Conservation (phyloP, 345 rosid genomes). For the Brassica cretica region DNA sequence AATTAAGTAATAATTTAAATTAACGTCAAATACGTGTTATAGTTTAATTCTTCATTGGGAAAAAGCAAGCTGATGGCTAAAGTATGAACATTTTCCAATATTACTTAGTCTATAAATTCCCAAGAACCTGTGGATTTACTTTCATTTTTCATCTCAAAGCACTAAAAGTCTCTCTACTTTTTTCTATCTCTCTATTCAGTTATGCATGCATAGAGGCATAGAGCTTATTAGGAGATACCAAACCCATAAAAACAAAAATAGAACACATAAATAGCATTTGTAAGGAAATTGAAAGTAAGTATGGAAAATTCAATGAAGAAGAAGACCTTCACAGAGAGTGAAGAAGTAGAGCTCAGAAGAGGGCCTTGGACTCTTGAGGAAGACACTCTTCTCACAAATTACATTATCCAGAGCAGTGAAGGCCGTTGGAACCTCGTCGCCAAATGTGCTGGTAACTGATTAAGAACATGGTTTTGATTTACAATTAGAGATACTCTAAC, state of each 20-base stretch:
- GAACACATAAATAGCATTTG: not conserved
- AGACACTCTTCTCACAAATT: conserved; percentile 67
- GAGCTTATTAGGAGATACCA: not conserved
- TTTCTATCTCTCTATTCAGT: not conserved
- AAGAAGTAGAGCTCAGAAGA: conserved; percentile 56
- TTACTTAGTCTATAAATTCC: conserved; percentile 30
- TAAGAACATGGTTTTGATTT: not conserved
- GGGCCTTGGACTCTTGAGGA: conserved; percentile 91
- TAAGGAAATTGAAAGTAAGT: not conserved
- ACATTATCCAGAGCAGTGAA: conserved; percentile 70
- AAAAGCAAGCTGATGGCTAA: conserved; percentile 36
- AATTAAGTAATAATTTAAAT: not conserved
- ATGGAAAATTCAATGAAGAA: conserved; percentile 41
- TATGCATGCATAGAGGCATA: conserved; percentile 24
- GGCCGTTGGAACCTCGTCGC: conserved; percentile 86
- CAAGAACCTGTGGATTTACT: conserved; percentile 32
- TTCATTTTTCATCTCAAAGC: conserved; percentile 29
- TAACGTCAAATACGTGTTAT: conserved; percentile 13
- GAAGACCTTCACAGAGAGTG: conserved; percentile 36
- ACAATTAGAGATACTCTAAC: not conserved
- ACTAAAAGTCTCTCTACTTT: conserved; percentile 9
- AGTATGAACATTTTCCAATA: conserved; percentile 36
- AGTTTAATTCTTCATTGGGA: not conserved
- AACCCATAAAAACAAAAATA: not conserved
- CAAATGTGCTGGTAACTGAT: conserved; percentile 69